Conservation (phyloP, 1,284 basidiomycete species). For the Trichosporon ovoides region DNA sequence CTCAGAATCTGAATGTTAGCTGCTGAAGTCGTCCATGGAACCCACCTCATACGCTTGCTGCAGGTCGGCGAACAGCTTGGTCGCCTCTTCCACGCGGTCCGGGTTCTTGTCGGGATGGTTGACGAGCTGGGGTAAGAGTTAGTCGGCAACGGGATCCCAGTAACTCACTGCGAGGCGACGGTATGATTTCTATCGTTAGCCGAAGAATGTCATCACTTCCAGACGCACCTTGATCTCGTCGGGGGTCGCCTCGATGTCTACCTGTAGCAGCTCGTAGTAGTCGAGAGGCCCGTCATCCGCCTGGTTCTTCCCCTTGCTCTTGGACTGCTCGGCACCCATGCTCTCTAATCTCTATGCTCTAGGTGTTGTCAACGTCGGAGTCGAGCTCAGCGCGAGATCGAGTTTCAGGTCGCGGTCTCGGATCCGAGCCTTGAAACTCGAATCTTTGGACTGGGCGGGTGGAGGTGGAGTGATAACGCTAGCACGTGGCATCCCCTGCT, state of each 20-base stretch:
- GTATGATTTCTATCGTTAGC: constrained; percentile 62
- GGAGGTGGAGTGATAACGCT: no score
- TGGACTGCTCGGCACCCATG: constrained; percentile 46
- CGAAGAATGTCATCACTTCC: neutral
- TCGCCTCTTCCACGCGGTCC: constrained; percentile 75
- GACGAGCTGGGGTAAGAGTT: constrained; percentile 51
- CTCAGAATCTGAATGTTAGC: constrained; percentile 61
- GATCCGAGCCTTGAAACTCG: no score
- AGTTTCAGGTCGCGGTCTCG: no score
- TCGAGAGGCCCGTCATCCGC: constrained; percentile 49
- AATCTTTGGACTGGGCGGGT: no score
- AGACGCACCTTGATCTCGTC: constrained; percentile 76
- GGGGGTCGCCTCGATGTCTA: constrained; percentile 70
- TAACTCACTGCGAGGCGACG: constrained; percentile 61
- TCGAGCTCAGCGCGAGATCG: neutral
- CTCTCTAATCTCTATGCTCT: neutral
- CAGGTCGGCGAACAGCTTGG: constrained; percentile 76
- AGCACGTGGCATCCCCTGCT: no score
- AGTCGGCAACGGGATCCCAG: neutral
- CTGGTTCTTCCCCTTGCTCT: constrained; percentile 8
- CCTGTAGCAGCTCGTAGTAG: constrained; percentile 74
- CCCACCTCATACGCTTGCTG: constrained; percentile 91
- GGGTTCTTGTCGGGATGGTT: constrained; percentile 90
- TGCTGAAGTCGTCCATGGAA: neutral
- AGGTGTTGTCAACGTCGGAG: neutral